Evolutionary conservation across 768 basidiomycete species (phyloP).

Genomic region (Psilocybe cubensis): DNA sequence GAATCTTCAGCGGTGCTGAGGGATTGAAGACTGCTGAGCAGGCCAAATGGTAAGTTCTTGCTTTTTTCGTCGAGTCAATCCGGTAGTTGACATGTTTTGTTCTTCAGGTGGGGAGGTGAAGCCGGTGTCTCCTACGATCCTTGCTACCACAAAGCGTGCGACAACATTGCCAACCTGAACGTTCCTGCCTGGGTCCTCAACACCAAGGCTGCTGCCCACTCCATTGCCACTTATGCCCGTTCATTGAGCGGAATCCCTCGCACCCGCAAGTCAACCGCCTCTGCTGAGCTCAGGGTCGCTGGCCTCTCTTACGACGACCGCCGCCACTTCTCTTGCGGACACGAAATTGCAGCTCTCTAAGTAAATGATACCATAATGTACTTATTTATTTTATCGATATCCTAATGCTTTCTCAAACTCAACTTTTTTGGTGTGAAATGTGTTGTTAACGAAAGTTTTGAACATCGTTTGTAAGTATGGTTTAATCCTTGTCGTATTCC

Average conservation of each 20-base stretch:
- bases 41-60: slow-evolving; percentile 20
- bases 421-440: too few species aligned
- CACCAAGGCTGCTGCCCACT: slow-evolving; percentile 28
- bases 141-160: slow-evolving; percentile 34
- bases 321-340: slow-evolving; percentile 19
- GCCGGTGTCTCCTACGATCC: slow-evolving; percentile 30
- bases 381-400: background rate
- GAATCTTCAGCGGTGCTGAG: slow-evolving; percentile 33
- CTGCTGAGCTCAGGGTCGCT: slow-evolving; percentile 3
- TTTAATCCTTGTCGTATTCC: too few species aligned
- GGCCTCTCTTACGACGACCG: slow-evolving; percentile 21
- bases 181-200: slow-evolving; percentile 23
- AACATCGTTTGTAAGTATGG: too few species aligned
- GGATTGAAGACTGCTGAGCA: slow-evolving; percentile 30
- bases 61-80: background rate
- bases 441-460: too few species aligned
- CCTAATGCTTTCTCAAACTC: too few species aligned
- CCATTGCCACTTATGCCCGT: slow-evolving; percentile 29
- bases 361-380: background rate
- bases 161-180: slow-evolving; percentile 30
- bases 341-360: slow-evolving; percentile 7
- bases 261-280: background rate
- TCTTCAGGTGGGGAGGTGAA: slow-evolving; percentile 30
- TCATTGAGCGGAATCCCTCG: slow-evolving; percentile 28
- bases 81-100: background rate